Conservation (phyloP, 345 rosid genomes). For the Murraya paniculata region DNA sequence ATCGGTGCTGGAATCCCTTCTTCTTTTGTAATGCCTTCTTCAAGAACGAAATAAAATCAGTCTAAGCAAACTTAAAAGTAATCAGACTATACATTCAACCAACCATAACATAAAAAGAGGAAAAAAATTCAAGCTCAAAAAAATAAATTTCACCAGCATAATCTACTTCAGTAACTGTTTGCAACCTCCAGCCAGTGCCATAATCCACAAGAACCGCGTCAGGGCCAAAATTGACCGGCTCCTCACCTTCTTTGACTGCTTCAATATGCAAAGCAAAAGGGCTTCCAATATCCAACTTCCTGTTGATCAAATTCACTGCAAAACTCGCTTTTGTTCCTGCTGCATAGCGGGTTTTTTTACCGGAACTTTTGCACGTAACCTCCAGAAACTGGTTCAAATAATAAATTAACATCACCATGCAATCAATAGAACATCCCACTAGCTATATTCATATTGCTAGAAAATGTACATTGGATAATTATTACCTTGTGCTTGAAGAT, state of each 20-base stretch:
- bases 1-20: conserved; percentile 10
- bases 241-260: conserved; percentile 67
- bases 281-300: conserved; percentile 44
- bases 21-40: conserved; percentile 32
- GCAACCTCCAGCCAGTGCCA: conserved; percentile 69
- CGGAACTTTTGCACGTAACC: conserved; percentile 54
- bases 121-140: background rate
- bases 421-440: background rate
- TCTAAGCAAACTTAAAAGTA: background rate
- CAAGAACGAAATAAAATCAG: background rate
- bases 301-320: conserved; percentile 72
- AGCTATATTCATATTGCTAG: background rate
- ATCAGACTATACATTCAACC: background rate
- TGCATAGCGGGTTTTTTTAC: conserved; percentile 56
- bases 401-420: background rate
- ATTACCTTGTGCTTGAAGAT: background rate
- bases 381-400: conserved; percentile 52
- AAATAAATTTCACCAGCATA: conserved; percentile 28
- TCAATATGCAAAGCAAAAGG: conserved; percentile 52
- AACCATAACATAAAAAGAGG: background rate
- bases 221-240: conserved; percentile 74
- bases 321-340: conserved; percentile 74
- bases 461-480: background rate
- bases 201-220: conserved; percentile 59
- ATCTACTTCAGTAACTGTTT: conserved; percentile 47